A percentile compares a stretch with the other conserved stretches of the same genome.
These are phyloP conservation scores for Coriaria nepalensis DNA, from an alignment of 306 rosid species.

Conservation along the genomic window DNA sequence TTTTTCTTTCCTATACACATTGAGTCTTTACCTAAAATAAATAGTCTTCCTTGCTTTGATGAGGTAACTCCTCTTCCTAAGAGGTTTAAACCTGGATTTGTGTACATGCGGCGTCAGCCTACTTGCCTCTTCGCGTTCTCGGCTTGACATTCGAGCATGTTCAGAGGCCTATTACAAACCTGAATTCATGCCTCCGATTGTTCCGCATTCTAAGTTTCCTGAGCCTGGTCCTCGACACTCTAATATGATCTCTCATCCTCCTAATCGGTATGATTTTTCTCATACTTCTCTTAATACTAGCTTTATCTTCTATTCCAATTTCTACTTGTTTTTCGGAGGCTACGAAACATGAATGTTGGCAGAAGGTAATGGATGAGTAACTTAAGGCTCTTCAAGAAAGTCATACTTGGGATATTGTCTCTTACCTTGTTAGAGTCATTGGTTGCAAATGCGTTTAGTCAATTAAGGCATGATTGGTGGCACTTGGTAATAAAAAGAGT, in stretches of 20 bases:
- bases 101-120: too few relatives aligned
- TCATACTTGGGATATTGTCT: conserved; percentile 3
- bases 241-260: not conserved
- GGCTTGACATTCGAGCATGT: too few relatives aligned
- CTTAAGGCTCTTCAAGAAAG: conserved; percentile 1
- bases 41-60: not conserved
- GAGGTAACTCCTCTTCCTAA: not conserved
- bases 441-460: conserved; percentile 1
- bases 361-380: not conserved
- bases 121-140: too few relatives aligned
- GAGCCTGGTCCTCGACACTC: not conserved
- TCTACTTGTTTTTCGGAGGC: not conserved
- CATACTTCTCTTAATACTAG: conserved; percentile 1
- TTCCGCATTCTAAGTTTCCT: not conserved
- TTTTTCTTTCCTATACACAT: not conserved
- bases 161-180: not conserved
- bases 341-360: conserved; percentile 1
- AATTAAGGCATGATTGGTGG: too few relatives aligned
- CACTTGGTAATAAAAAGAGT: too few relatives aligned
- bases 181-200: not conserved
- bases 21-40: not conserved
- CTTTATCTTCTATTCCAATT: not conserved
- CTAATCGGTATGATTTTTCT: not conserved
- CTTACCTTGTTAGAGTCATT: not conserved
- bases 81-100: too few relatives aligned